A percentile compares a stretch with the other conserved stretches of the same genome.
phyloP scores from a whole-genome alignment of 2,329 filamentous ascomycete species.

The Penicillium sclerotigenum region DNA sequence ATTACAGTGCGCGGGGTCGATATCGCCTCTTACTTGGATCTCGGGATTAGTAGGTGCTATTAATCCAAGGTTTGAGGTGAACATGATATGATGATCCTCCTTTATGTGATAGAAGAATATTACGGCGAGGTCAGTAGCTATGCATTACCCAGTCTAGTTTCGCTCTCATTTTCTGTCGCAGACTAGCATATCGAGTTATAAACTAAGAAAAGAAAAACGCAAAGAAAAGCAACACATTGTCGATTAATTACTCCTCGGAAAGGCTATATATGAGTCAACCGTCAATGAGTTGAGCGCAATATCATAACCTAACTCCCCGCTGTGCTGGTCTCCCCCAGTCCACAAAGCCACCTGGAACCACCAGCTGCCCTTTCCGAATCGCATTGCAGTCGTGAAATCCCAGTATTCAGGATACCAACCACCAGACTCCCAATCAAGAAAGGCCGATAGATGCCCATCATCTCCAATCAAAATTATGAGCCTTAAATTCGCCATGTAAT shows the following conservation, averaged over 20 bases:
- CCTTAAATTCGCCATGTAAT: conserved; percentile 23
- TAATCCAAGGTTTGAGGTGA: too few species aligned
- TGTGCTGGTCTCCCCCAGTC: conserved; percentile 23
- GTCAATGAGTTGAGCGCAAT: conserved; percentile 25
- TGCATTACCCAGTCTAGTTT: too few species aligned
- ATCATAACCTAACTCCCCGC: conserved; percentile 23
- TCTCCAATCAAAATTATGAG: conserved; percentile 20
- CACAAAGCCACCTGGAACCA: conserved; percentile 27
- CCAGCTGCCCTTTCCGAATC: conserved; percentile 22
- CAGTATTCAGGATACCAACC: conserved; percentile 14
- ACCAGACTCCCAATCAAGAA: conserved; percentile 13
- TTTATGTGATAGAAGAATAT: too few species aligned
- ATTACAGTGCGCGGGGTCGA: too few species aligned
- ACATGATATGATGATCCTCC: too few species aligned
- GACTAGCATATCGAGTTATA: too few species aligned
- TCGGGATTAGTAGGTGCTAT: too few species aligned
- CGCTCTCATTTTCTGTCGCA: too few species aligned
- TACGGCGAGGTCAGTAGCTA: too few species aligned
- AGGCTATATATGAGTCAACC: conserved; percentile 28
- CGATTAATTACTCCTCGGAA: neutral
- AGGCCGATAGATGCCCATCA: conserved; percentile 13
- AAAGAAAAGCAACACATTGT: neutral
- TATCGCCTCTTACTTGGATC: too few species aligned
- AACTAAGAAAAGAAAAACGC: too few species aligned
- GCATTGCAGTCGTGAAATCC: conserved; percentile 24